Conservation (phyloP, 1,284 basidiomycete species). For the Thecaphora thlaspeos region DNA sequence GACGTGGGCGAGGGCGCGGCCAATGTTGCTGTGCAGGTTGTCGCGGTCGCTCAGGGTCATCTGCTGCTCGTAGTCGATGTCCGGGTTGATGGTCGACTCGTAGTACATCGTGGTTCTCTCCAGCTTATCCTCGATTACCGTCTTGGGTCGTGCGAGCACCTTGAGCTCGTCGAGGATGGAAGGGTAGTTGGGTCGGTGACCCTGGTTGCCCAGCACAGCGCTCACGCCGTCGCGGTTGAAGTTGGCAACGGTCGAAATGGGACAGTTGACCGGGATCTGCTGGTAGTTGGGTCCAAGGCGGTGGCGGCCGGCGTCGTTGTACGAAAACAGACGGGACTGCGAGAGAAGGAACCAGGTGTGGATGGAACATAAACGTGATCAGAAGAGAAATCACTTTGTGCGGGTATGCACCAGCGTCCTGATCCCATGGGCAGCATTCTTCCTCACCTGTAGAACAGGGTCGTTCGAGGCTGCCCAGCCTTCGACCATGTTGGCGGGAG, state of each 20-base stretch:
- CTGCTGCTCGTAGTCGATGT: conserved; percentile 77
- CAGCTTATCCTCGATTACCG: neutral
- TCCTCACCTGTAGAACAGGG: conserved; percentile 86
- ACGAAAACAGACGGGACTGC: conserved; percentile 80
- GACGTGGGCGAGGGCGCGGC: conserved; percentile 11
- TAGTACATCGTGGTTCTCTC: conserved; percentile 59
- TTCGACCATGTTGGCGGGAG: conserved; percentile 79
- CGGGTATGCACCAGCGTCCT: too few relatives aligned
- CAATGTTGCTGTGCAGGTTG: conserved; percentile 4
- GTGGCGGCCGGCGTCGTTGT: conserved; percentile 62
- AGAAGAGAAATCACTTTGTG: too few relatives aligned
- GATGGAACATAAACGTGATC: too few relatives aligned
- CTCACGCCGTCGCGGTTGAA: conserved; percentile 67
- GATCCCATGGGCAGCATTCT: too few relatives aligned
- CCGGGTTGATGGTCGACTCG: conserved; percentile 67
- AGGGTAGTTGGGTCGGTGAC: conserved; percentile 79
- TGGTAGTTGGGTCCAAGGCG: conserved; percentile 78
- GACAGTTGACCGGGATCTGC: conserved; percentile 85
- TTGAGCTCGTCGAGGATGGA: conserved; percentile 63
- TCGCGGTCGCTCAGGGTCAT: conserved; percentile 64
- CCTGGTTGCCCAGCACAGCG: conserved; percentile 67
- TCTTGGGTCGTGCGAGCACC: conserved; percentile 9
- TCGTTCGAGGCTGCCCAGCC: conserved; percentile 85
- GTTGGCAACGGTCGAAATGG: conserved; percentile 70
- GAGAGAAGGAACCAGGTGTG: too few relatives aligned